These are phyloP conservation scores for Eucommia ulmoides DNA, from an alignment of 257 asterid genomes.

Conservation along the genomic window DNA sequence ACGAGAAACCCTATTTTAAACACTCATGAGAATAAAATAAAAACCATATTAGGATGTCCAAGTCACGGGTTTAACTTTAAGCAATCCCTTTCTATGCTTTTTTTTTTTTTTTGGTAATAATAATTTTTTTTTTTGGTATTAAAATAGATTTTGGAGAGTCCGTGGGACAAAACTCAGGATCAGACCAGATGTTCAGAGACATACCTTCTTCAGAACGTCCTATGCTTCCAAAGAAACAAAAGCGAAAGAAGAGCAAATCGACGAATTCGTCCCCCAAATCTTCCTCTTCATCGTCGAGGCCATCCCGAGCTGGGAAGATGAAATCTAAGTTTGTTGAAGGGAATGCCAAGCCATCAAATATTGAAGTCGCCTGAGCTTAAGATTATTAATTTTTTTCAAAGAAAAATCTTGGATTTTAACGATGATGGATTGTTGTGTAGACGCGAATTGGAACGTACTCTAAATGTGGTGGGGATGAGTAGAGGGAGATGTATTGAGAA, in stretches of 20 bases:
- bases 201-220: background rate
- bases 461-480: no score
- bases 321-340: constrained; percentile 50
- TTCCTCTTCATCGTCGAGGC: constrained; percentile 31
- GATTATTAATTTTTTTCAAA: no score
- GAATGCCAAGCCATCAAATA: constrained; percentile 29
- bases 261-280: background rate
- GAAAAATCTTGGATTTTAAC: no score
- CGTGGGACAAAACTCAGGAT: constrained; percentile 14
- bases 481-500: no score
- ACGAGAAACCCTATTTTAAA: constrained; percentile 22
- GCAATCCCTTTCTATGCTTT: background rate
- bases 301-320: constrained; percentile 34
- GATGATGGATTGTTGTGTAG: no score
- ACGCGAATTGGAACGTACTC: no score
- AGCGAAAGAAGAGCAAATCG: background rate
- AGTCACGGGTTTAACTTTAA: background rate
- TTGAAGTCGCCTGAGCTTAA: no score
- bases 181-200: background rate
- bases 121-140: background rate
- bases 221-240: background rate
- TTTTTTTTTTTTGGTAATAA: background rate
- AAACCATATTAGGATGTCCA: background rate
- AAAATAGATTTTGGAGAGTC: constrained; percentile 45
- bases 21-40: background rate